Evolutionary conservation across 306 rosid genomes (phyloP), one percentile per base, ranked within the genome.

Genomic region (Gynostemma pentaphyllum): DNA sequence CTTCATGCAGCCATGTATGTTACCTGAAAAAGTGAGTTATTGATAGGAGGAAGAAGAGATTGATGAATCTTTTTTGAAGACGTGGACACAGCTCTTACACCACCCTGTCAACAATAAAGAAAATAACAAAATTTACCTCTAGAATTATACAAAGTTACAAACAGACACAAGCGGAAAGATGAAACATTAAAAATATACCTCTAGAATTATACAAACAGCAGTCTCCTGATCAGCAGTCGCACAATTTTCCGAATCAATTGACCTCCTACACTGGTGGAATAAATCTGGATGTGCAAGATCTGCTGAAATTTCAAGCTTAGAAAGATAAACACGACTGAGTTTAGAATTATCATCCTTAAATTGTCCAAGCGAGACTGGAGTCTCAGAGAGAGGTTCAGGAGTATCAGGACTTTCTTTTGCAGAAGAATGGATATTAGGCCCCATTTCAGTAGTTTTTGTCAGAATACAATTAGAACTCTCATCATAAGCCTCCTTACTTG

Each of bases 241-340:
- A 59, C 50, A 75, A 75, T 73, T 74, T 26, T 77, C 81, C 68
- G 64, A 57, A 69, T 80, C 78, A 65, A 88, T 68, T 59, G 80
- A 56, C 71, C 72, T 76, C 82, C 72, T 62, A 68, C 94, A 94
- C 75, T 84, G 84, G 61, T 76, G 72, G 74, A 74, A 89, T 78
- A 88, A 61, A 76, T 88, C 90, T 9, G 94, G 83, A 53, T 6
- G 75, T 18, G 80, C 80, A 41, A 88, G 79, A 67, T 80, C 88
- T 5, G 60, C 74, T 24, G 99, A 94, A 73, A 94, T 86, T 74
- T 88, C 92, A 66, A 94, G 94, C 82, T 82, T 88, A 64, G 97
- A 81, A 54, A 94, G 94, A 79, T 94, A 94, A 72, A 83, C 77
- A 64, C 75, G 79, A 48, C 89, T 81, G 50, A 88, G 67, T 70